These are phyloP conservation scores for Aphanomyces invadans DNA, from an alignment of 352 stramenopile genomes.

Conservation along the genomic window DNA sequence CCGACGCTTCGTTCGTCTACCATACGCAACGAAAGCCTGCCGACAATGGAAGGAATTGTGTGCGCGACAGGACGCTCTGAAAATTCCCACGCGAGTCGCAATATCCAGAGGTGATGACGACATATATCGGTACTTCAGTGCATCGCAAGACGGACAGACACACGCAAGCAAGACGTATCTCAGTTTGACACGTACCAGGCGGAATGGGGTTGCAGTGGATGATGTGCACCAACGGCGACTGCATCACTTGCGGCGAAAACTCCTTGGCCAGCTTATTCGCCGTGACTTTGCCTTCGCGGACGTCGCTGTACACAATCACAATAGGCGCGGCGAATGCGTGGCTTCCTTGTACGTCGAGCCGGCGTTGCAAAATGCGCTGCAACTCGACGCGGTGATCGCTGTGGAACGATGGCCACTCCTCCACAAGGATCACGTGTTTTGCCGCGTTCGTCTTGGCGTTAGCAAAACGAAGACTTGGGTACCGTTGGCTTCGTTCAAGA, in stretches of 20 bases:
- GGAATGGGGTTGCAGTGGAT: conserved; percentile 78
- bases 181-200: conserved; percentile 46
- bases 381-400: conserved; percentile 16
- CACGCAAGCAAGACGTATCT: too few species aligned
- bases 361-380: conserved; percentile 1
- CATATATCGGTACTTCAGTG: too few species aligned
- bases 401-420: conserved; percentile 49
- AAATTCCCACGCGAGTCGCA: too few species aligned
- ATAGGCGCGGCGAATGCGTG: conserved; percentile 42
- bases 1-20: background rate
- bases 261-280: conserved; percentile 43
- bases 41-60: too few species aligned
- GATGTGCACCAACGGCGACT: conserved; percentile 55
- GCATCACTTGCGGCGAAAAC: conserved; percentile 61
- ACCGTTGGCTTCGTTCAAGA: conserved; percentile 57
- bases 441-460: background rate
- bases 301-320: conserved; percentile 77
- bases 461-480: conserved; percentile 44
- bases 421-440: conserved; percentile 57
- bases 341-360: conserved; percentile 14
- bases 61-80: too few species aligned
- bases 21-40: too few species aligned
- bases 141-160: too few species aligned
- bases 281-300: conserved; percentile 68
- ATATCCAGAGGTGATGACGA: too few species aligned